Evolutionary conservation across 148 eudicot genomes (phyloP), one percentile per base, ranked within the genome.

Genomic region (Suaeda aralocaspica): DNA sequence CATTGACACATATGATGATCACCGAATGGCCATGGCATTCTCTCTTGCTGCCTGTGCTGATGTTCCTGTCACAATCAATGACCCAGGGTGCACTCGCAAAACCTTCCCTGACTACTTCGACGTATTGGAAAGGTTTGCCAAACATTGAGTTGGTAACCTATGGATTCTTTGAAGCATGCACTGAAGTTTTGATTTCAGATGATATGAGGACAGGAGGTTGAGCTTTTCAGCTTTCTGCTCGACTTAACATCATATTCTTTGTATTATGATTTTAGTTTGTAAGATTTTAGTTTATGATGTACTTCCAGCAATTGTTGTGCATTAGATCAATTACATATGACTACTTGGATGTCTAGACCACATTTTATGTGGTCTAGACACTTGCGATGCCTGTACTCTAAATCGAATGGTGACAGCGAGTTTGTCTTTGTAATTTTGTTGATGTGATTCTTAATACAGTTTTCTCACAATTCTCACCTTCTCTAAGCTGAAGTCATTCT

Each of bases 1-100:
- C 22, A 94, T 94, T 39, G 99, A 94, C 76, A 94, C 97, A 12
- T 94, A 91, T 33, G 99, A 94, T 34, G 99, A 94, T 81, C 99
- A 94, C 71, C 78, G 99, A 39, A 94, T 94, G 99, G 99, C 99
- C 46, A 94, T 94, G 98, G 98, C 98, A 3, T 92, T 92, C 81
- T 92, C 98, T 70, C 82, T 92, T 60, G 98, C 98, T 46, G 96
- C 98, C 41, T 92, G 98, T 73, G 81, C 90, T 41, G 96, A 90
- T 44, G 96, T 92, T 76, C 96, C 96, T 0, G 99, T 94, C 64
- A 94, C 99, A 68, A 89, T 94, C 73, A 91, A 79, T 14, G 99
- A 94, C 74, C 99, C 97, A 0, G 82, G 88, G 24, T 94, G 99
- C 83, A 94, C 97, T 64, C 88, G 96, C 24, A 94, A 94, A 75